Evolutionary conservation across 2,329 filamentous ascomycete genomes (phyloP).

Genomic region (Penicillium sp.): DNA sequence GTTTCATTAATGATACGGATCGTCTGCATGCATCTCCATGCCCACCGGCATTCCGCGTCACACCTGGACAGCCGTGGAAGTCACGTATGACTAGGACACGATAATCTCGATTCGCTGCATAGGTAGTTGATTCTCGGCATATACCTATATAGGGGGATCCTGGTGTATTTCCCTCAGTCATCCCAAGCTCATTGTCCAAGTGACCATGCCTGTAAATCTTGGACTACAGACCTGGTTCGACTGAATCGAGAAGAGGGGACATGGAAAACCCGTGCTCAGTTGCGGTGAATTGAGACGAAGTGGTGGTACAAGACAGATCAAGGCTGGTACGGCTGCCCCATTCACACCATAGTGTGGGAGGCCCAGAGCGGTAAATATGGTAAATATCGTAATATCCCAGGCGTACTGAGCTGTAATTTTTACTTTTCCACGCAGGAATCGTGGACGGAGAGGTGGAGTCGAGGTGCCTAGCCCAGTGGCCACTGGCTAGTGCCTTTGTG

Average conservation of each 20-base stretch:
- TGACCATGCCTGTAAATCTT: background rate
- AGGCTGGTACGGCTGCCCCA: constrained; percentile 1
- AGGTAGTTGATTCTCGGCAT: background rate
- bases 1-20: background rate
- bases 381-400: constrained; percentile 1
- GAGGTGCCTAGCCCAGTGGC: constrained; percentile 2
- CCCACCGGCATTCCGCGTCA: background rate
- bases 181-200: background rate
- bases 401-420: constrained; percentile 14
- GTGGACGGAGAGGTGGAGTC: constrained; percentile 22
- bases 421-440: constrained; percentile 21
- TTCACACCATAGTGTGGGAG: background rate
- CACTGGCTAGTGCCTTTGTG: constrained; percentile 8
- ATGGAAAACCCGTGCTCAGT: constrained; percentile 2
- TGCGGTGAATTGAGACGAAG: constrained; percentile 3
- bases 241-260: background rate
- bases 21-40: background rate
- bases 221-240: background rate
- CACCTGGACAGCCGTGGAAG: background rate
- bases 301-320: constrained; percentile 10
- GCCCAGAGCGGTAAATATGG: background rate
- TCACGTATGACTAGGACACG: background rate
- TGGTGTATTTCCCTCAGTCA: background rate
- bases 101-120: background rate
- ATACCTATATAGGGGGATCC: background rate